Evolutionary conservation across 345 rosid genomes (phyloP), one percentile per base, ranked within the genome.

Genomic region (Rubroshorea leprosula): DNA sequence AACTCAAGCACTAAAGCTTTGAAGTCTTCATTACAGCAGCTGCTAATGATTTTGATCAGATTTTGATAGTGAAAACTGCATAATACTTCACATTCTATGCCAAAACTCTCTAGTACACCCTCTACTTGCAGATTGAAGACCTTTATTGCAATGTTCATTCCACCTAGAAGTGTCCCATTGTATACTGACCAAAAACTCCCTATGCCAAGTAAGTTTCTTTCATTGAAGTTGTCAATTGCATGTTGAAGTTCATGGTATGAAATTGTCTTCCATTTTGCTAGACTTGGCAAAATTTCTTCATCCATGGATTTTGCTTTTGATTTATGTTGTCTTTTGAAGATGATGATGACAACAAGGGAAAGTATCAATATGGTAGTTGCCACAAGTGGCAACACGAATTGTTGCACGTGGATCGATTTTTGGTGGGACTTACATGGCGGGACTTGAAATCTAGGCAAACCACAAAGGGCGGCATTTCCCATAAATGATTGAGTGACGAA

Each of bases 181-280:
- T 67, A 67, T 16, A 67, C 66, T 4, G 47, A 54, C 1, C 47
- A 52, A 20, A 62, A 46, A 54, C 58, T 26, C 6, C 66, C 66
- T 15, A 12, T 21, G 6, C 61, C 62, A 58, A 58, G 51, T 11
- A 58, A 26, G 15, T 58, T 24, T 0, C 0, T 23, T 6, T 46
- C 41, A 25, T 23, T 24, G 6, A 58, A 58, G 6, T 0, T 5
- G 11, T 45, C 38, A 15, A 49, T 57, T 0, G 61, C 61, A 12
- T 57, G 35, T 8, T 14, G 11, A 57, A 57, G 35, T 22, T 49
- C 49, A 13, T 45, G 46, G 18, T 58, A 25, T 38, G 29, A 29
- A 58, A 44, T 46, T 21, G 3, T 27, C 4, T 21, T 27, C 26
- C n/a, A 20, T 43, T 39, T 17, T 20, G 39, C 47, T 3, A 0